Base-by-base conservation (phyloP, 2,329 filamentous ascomycete species). In the Epichloe coenophiala region DNA sequence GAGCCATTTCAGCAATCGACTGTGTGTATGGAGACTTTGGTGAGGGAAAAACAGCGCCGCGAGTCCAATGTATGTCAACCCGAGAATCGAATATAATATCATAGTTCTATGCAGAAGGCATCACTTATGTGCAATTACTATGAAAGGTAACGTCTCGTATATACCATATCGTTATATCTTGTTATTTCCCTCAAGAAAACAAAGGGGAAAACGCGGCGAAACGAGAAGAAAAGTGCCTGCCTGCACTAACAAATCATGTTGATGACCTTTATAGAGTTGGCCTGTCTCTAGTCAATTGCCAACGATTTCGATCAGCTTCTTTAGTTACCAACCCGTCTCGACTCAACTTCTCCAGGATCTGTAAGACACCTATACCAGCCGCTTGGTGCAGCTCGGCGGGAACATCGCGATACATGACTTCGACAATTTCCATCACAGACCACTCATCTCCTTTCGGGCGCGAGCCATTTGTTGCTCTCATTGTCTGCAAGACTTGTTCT, bases 371-470 rank as follows among this genome's bases (percentile, higher is more conserved):
- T 40, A 76, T 74, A 55, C 86, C 81, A 0, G 93, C 93, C 8
- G 90, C 83, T 11, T 75, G 62, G 65, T 90, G 86, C 56, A 97
- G 71, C 59, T 75, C 80, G 63, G 86, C 80, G 0, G 86, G 83
- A 21, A 95, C 83, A 59, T 88, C 82, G 49, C 75, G 76, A 64
- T 98, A 98, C 36, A 98, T 88, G 35, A 86, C 71, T 65, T 85
- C 86, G n/a, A 96, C 91, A 55, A 97, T 72, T 52, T 91, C 87
- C 76, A 88, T 83, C 8, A 81, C 75, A 6, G 77, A 79, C 86
- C 84, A 88, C 0, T 66, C 64, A 52, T 68, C 52, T 23, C 45
- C 53, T 17, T 19, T 15, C 9, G 50, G 44, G 17, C 54, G 55
- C 36, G 60, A 57, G 2, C 65, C 56, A 44, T 64, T 62, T 60